These are phyloP conservation scores for Ogataea pini DNA, from an alignment of 805 yeast species.

Conservation along the genomic window DNA sequence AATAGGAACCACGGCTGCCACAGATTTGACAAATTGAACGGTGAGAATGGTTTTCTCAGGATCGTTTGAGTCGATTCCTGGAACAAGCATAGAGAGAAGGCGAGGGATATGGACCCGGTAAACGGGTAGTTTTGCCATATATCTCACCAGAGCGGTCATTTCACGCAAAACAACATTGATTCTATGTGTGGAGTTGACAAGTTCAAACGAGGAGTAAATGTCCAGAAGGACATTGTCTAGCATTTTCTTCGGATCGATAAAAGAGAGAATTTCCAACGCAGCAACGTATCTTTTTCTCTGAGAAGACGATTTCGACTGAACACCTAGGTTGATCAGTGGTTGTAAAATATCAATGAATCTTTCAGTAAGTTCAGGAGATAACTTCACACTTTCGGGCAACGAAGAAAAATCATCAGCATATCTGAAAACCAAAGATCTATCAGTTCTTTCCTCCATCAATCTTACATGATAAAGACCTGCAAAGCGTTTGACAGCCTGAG, in stretches of 20 bases:
- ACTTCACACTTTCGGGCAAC: constrained; percentile 27
- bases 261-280: constrained; percentile 63
- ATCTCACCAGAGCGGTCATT: constrained; percentile 63
- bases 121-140: constrained; percentile 60
- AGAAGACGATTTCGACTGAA: constrained; percentile 70
- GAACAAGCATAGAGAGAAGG: constrained; percentile 64
- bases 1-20: constrained; percentile 73
- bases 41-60: constrained; percentile 69
- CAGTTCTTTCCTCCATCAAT: constrained; percentile 48
- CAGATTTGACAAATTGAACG: constrained; percentile 65
- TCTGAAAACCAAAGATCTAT: constrained; percentile 24
- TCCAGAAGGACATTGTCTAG: constrained; percentile 62
- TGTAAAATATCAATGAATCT: constrained; percentile 42
- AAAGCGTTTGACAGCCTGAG: constrained; percentile 63
- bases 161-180: constrained; percentile 70
- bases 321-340: constrained; percentile 62
- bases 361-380: constrained; percentile 24
- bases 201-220: constrained; percentile 70
- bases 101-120: constrained; percentile 80
- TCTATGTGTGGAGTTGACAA: constrained; percentile 76
- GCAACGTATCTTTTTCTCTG: constrained; percentile 59
- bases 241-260: constrained; percentile 55
- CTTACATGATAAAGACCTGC: constrained; percentile 63
- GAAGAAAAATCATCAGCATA: constrained; percentile 26
- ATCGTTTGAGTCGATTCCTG: constrained; percentile 90